phyloP scores from a whole-genome alignment of 352 stramenopile genomes.

The Pythium chondricola region DNA sequence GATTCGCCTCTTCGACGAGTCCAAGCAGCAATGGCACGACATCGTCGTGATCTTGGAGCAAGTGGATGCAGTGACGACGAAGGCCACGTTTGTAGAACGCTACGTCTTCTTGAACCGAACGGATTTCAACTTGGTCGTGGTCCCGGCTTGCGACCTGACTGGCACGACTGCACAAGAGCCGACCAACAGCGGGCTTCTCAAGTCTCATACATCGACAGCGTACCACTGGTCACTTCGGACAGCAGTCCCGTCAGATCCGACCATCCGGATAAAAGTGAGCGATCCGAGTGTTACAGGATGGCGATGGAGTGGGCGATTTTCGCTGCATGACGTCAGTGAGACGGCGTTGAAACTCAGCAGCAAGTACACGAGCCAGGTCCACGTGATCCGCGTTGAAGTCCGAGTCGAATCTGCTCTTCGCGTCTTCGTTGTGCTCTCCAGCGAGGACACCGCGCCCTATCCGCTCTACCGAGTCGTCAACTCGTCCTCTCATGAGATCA shows the following conservation, averaged over 20 bases:
- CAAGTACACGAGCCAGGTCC: slow-evolving; percentile 65
- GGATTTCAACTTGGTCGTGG: slow-evolving; percentile 43
- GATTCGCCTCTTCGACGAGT: slow-evolving; percentile 67
- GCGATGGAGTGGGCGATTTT: slow-evolving; percentile 79
- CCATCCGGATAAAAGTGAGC: slow-evolving; percentile 57
- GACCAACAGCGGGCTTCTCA: slow-evolving; percentile 11
- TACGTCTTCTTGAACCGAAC: slow-evolving; percentile 79
- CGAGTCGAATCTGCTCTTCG: slow-evolving; percentile 64
- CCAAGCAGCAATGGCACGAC: slow-evolving; percentile 67
- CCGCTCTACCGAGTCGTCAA: slow-evolving; percentile 83
- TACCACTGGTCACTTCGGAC: slow-evolving; percentile 64
- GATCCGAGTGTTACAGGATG: slow-evolving; percentile 36
- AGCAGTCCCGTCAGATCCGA: slow-evolving; percentile 47
- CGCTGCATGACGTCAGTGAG: slow-evolving; percentile 77
- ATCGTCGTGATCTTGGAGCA: slow-evolving; percentile 68
- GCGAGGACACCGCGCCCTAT: slow-evolving; percentile 51
- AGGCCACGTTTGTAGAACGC: slow-evolving; percentile 75
- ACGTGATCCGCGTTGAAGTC: slow-evolving; percentile 76
- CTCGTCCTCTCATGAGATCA: slow-evolving; percentile 49
- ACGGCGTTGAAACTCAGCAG: slow-evolving; percentile 84
- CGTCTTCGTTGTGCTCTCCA: slow-evolving; percentile 68
- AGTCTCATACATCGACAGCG: slow-evolving; percentile 38
- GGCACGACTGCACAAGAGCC: slow-evolving; percentile 7
- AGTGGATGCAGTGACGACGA: slow-evolving; percentile 56
- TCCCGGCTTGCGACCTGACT: slow-evolving; percentile 41